These are phyloP conservation scores for Neofusicoccum kwambonambiense DNA, from an alignment of 2,329 filamentous ascomycete species.

Conservation along the genomic window DNA sequence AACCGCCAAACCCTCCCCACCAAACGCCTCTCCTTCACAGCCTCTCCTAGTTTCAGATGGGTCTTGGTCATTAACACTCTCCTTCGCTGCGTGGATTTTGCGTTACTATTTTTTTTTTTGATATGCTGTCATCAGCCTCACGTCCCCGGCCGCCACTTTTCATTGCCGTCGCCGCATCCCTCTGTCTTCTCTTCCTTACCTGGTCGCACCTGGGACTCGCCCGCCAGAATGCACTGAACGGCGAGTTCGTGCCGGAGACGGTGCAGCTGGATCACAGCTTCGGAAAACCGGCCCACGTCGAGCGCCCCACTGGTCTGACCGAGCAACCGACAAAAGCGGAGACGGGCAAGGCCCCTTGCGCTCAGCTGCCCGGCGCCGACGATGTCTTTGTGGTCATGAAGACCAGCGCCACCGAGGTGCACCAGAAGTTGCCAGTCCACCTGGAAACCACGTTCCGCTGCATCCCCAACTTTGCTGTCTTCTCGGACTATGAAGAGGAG, in stretches of 20 bases:
- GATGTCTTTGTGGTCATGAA: constrained; percentile 59
- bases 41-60: constrained; percentile 1
- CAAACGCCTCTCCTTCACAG: neutral
- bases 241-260: constrained; percentile 15
- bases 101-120: neutral
- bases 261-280: constrained; percentile 17
- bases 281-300: constrained; percentile 1
- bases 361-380: constrained; percentile 39
- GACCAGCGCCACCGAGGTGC: constrained; percentile 60
- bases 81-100: neutral
- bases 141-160: constrained; percentile 13
- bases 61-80: neutral
- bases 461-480: constrained; percentile 56
- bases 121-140: constrained; percentile 12
- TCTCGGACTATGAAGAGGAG: constrained; percentile 60
- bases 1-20: neutral
- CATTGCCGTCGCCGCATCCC: constrained; percentile 16
- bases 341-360: constrained; percentile 22
- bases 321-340: neutral
- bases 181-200: constrained; percentile 8
- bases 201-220: constrained; percentile 11
- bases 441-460: constrained; percentile 58
- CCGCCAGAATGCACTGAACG: constrained; percentile 4
- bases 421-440: constrained; percentile 59
- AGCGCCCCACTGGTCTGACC: neutral